Conservation (phyloP, 139 green algal species). For the Micractinium sp. region DNA sequence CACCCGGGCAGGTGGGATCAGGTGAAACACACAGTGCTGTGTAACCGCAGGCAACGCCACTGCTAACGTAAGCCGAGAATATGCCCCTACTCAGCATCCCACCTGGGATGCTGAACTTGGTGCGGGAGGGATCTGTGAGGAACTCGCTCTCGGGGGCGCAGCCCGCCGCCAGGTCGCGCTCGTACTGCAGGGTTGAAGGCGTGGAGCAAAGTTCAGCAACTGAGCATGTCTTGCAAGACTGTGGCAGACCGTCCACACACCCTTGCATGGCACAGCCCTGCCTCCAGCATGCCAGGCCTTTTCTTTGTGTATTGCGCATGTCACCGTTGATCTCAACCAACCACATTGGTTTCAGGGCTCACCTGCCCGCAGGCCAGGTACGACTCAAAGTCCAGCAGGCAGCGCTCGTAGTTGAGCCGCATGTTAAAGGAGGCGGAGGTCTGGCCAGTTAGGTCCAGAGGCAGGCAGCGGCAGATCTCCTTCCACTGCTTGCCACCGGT, state of each 20-base stretch:
- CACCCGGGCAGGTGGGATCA: too few relatives aligned
- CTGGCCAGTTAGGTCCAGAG: slow-evolving; percentile 65
- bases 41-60: too few relatives aligned
- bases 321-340: too few relatives aligned
- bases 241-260: not conserved
- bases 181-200: slow-evolving; percentile 29
- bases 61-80: too few relatives aligned
- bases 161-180: slow-evolving; percentile 44
- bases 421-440: slow-evolving; percentile 77
- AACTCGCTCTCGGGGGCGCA: slow-evolving; percentile 36
- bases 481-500: slow-evolving; percentile 72
- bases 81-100: too few relatives aligned
- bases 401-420: slow-evolving; percentile 81
- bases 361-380: slow-evolving; percentile 65
- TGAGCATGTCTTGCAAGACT: not conserved
- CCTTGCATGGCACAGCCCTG: not conserved
- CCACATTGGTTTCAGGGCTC: too few relatives aligned
- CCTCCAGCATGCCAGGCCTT: not conserved
- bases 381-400: slow-evolving; percentile 83
- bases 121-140: slow-evolving; percentile 24
- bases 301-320: too few relatives aligned
- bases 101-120: slow-evolving; percentile 40
- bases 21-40: too few relatives aligned
- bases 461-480: slow-evolving; percentile 73
- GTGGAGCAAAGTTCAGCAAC: not conserved